Conservation (phyloP, 352 stramenopile species). For the Phytophthora hibernalis region DNA sequence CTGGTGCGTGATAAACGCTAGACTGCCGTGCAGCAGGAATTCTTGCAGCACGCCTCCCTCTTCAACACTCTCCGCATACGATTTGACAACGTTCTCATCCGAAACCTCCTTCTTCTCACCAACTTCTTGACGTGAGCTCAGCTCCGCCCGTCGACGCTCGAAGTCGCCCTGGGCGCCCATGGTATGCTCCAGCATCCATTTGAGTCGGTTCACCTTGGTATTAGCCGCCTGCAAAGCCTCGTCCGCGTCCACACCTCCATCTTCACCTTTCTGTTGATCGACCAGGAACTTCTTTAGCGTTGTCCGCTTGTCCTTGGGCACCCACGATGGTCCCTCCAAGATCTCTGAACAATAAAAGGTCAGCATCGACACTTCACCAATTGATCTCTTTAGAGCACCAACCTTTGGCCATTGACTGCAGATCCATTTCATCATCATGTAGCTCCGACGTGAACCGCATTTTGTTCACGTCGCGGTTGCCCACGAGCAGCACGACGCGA, state of each 20-base stretch:
- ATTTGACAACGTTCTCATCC: slow-evolving; percentile 85
- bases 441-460: slow-evolving; percentile 89
- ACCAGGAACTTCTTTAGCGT: slow-evolving; percentile 61
- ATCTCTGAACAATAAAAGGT: slow-evolving; percentile 53
- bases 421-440: slow-evolving; percentile 71
- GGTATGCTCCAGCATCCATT: slow-evolving; percentile 92
- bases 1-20: slow-evolving; percentile 82
- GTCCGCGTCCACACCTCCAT: background rate
- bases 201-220: slow-evolving; percentile 83
- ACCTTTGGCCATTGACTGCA: slow-evolving; percentile 69
- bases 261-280: slow-evolving; percentile 24
- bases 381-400: background rate
- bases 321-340: slow-evolving; percentile 70
- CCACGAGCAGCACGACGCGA: slow-evolving; percentile 92
- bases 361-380: background rate
- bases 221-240: slow-evolving; percentile 52
- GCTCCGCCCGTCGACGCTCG: slow-evolving; percentile 84
- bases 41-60: slow-evolving; percentile 81
- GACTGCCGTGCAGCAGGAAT: slow-evolving; percentile 82
- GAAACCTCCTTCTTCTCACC: slow-evolving; percentile 31
- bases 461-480: slow-evolving; percentile 96
- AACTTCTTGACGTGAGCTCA: slow-evolving; percentile 40
- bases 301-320: slow-evolving; percentile 60
- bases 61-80: slow-evolving; percentile 77
- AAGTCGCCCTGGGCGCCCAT: slow-evolving; percentile 93